Conservation (phyloP, 148 eudicot species). For the Vaccinium corymbosum region DNA sequence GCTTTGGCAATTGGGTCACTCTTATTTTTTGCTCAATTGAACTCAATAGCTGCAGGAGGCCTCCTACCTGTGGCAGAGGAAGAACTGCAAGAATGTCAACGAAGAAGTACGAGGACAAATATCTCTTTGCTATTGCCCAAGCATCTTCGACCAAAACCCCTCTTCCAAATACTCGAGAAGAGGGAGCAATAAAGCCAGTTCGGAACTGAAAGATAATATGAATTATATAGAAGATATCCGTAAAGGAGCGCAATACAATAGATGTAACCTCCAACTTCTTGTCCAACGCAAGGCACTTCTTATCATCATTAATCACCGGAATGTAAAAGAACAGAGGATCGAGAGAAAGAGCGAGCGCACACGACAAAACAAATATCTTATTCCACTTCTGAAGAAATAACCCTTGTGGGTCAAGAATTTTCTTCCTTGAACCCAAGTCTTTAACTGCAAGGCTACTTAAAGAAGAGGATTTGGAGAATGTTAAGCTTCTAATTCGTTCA, state of each 20-base stretch:
- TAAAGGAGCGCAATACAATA: conserved; percentile 71
- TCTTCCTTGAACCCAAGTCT: conserved; percentile 45
- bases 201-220: conserved; percentile 85
- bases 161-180: conserved; percentile 87
- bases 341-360: conserved; percentile 74
- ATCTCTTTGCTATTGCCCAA: conserved; percentile 71
- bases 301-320: conserved; percentile 53
- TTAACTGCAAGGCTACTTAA: conserved; percentile 27
- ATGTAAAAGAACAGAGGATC: conserved; percentile 94
- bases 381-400: conserved; percentile 89
- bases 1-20: background rate
- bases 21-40: background rate
- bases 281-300: conserved; percentile 69
- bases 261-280: conserved; percentile 59
- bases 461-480: conserved; percentile 36
- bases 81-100: conserved; percentile 89
- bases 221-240: conserved; percentile 77
- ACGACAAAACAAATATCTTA: conserved; percentile 80
- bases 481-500: conserved; percentile 33
- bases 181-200: conserved; percentile 87
- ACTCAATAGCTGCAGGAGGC: background rate
- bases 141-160: conserved; percentile 79
- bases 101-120: conserved; percentile 62
- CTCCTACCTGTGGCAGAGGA: conserved; percentile 83
- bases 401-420: conserved; percentile 84